Base-by-base conservation (phyloP, 495 filamentous ascomycete genomes). In the Penicillium samsonianum region DNA sequence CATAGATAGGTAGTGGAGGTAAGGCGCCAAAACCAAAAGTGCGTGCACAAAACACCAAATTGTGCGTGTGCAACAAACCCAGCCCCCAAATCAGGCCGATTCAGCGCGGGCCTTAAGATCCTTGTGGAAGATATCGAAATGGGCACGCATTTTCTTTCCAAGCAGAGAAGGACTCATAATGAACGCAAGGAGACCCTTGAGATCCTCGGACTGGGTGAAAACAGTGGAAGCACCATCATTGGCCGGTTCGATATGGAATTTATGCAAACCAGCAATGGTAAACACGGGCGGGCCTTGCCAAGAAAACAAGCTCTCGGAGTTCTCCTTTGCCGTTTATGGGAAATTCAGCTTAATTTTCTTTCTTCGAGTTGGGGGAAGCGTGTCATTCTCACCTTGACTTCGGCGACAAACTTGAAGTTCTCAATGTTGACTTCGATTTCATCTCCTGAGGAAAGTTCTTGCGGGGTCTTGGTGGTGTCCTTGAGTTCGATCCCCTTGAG, bases 271-370 rank as follows among this genome's bases (percentile, higher is more conserved):
- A 20, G 65, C 52, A 35, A 70, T 53, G 16, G 65, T 67, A 42
- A 65, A 64, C 19, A 70, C 67, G 4, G 65, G 65, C 16, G 67
- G 67, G 10, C 67, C 67, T 30, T 70, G 67, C 67, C 67, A 70
- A 16, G 58, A 63, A 53, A 70, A 64, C 20, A 64, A 42, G 23
- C 20, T 55, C 41, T 70, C 65, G 3, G 53, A 54, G 28, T 70
- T 70, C 30, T 63, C 58, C 67, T 69, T 17, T 30, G 43, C 2
- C 26, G 10, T 10, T 48, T 2, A 44, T 31, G 25, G 12, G 6
- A 33, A 11, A 20, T 43, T 62, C 47, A 59, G 45, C 55, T 45
- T 56, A 3, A 3, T 43, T 52, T 30, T n/a, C 7, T 52, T 10
- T 47, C 11, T 31, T 31, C 25, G n/a, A n/a, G 37, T 16, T 6